A percentile compares a stretch with the other conserved stretches of the same genome.
Evolutionary conservation across 2,329 filamentous ascomycete genomes (phyloP).

Genomic region (Podosphaera fusca): DNA sequence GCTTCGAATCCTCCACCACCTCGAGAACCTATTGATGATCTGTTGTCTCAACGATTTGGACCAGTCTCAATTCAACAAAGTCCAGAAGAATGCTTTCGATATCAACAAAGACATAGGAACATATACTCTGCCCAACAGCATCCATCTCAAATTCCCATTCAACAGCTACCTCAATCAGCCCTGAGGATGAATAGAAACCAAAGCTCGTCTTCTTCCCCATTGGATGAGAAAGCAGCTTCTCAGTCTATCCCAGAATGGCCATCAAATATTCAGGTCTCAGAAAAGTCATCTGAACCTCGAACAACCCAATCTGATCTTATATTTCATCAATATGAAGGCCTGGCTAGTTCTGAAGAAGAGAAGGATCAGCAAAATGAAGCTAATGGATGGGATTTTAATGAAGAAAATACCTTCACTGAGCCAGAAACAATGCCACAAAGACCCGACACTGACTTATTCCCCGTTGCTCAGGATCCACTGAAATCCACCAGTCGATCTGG

Average conservation of each 20-base stretch:
- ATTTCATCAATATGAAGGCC: conserved; percentile 33
- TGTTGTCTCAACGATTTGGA: conserved; percentile 28
- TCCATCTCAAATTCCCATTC: conserved; percentile 30
- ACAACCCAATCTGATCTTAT: conserved; percentile 32
- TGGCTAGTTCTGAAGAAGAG: conserved; percentile 22
- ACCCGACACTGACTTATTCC: conserved; percentile 74
- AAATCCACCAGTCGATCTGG: conserved; percentile 57
- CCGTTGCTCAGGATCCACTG: conserved; percentile 52
- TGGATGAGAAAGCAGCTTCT: conserved; percentile 24
- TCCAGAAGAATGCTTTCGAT: conserved; percentile 15
- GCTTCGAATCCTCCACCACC: conserved; percentile 41
- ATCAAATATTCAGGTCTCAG: conserved; percentile 11
- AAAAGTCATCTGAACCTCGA: conserved; percentile 24
- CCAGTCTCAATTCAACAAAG: conserved; percentile 19
- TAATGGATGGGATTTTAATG: conserved; percentile 88
- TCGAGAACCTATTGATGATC: conserved; percentile 34
- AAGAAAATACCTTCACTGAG: conserved; percentile 39
- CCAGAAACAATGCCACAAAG: conserved; percentile 30
- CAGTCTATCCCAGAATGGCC: conserved; percentile 18
- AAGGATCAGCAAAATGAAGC: conserved; percentile 28
- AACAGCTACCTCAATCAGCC: conserved; percentile 31
- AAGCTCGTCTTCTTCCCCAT: conserved; percentile 22
- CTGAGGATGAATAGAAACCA: conserved; percentile 5
- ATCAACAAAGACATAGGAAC: conserved; percentile 29
- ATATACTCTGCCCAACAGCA: conserved; percentile 26